Evolutionary conservation across 208 protist species (phyloP).

Genomic region (Strigomonas culicis): DNA sequence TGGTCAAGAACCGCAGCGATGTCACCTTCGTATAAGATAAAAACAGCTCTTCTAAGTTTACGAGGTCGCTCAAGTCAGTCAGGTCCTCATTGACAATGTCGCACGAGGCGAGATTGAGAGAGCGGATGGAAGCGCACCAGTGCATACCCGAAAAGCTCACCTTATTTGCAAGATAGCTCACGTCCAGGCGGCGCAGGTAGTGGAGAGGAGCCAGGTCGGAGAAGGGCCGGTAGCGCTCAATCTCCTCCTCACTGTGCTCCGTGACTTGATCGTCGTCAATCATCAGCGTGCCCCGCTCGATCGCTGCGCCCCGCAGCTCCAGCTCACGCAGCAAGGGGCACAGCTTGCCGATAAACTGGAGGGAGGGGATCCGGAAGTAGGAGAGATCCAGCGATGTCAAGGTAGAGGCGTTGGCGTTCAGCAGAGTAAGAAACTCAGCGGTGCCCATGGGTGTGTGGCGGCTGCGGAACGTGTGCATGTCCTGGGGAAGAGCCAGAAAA

Average conservation of each 20-base stretch:
- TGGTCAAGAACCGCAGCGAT: constrained; percentile 9
- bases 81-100: constrained; percentile 14
- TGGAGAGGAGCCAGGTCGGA: constrained; percentile 13
- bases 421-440: constrained; percentile 23
- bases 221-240: constrained; percentile 6
- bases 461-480: constrained; percentile 16
- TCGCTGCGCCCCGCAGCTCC: constrained; percentile 14
- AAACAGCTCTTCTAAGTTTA: constrained; percentile 16
- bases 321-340: constrained; percentile 17
- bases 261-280: not conserved
- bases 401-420: constrained; percentile 17
- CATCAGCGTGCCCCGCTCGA: not conserved
- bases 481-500: constrained; percentile 9
- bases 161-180: constrained; percentile 12
- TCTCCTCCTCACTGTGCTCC: not conserved
- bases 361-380: constrained; percentile 11
- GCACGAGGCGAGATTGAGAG: constrained; percentile 23
- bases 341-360: constrained; percentile 22
- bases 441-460: constrained; percentile 13
- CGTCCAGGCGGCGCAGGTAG: constrained; percentile 14
- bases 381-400: constrained; percentile 19
- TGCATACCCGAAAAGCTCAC: constrained; percentile 19
- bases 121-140: constrained; percentile 15
- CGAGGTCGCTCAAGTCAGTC: constrained; percentile 14
- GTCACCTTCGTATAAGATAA: constrained; percentile 20